These are phyloP conservation scores for Bipolaris sorokiniana DNA, from an alignment of 2,329 filamentous ascomycete species.

Conservation along the genomic window DNA sequence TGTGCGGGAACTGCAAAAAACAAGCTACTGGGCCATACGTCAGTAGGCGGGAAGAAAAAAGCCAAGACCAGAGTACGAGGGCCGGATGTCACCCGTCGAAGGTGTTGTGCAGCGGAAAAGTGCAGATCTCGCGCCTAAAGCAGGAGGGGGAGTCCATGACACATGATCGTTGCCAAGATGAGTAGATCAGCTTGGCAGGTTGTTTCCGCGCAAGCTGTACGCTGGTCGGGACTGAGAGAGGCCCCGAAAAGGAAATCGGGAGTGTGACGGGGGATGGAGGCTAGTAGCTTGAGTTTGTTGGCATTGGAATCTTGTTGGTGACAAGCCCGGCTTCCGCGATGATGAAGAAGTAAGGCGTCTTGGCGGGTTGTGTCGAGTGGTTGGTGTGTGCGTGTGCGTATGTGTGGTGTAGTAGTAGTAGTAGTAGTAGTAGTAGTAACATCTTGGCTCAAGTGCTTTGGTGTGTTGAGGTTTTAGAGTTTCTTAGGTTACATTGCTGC, in stretches of 20 bases:
- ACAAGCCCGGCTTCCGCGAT: constrained; percentile 19
- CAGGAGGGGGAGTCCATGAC: too few species aligned
- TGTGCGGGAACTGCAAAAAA: too few species aligned
- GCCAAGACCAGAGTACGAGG: too few species aligned
- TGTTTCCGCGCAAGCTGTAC: too few species aligned
- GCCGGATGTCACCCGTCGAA: too few species aligned
- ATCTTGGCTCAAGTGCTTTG: background rate
- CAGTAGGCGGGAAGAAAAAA: too few species aligned
- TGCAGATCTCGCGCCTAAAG: too few species aligned
- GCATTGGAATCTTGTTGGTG: constrained; percentile 19
- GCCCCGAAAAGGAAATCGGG: constrained; percentile 3
- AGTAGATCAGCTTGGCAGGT: too few species aligned
- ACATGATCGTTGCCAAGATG: too few species aligned
- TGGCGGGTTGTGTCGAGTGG: background rate
- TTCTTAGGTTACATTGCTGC: background rate
- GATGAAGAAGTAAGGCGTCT: constrained; percentile 7
- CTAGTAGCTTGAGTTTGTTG: constrained; percentile 3
- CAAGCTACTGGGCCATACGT: too few species aligned
- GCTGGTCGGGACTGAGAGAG: background rate
- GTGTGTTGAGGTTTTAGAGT: background rate
- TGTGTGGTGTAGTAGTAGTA: background rate
- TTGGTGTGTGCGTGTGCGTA: background rate
- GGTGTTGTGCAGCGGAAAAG: too few species aligned
- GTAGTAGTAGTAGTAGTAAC: background rate
- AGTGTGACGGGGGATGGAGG: background rate